Evolutionary conservation across 2,329 filamentous ascomycete species (phyloP).

Genomic region (Boeremia lycopersici): DNA sequence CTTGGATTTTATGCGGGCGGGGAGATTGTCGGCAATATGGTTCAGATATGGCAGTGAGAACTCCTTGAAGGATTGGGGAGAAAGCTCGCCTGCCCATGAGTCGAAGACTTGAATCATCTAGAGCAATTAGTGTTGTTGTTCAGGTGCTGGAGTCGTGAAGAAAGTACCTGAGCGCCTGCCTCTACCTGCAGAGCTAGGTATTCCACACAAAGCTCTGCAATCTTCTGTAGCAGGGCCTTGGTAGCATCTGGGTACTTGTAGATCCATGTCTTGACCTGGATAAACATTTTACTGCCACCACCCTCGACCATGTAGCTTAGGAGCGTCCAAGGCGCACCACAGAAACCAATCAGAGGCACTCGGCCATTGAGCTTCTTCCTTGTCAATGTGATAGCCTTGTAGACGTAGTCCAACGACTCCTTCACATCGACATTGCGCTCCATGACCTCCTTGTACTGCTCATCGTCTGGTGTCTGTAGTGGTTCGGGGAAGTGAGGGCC

Average conservation of each 20-base stretch:
- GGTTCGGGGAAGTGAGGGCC: conserved; percentile 93
- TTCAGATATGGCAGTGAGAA: conserved; percentile 87
- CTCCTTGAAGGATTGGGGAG: conserved; percentile 78
- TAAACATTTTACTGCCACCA: conserved; percentile 92
- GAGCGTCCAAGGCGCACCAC: conserved; percentile 94
- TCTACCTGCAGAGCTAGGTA: conserved; percentile 90
- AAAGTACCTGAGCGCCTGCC: conserved; percentile 80
- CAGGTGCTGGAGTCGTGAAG: no score
- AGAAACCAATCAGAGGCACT: conserved; percentile 95
- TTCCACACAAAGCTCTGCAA: conserved; percentile 92
- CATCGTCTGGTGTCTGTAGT: conserved; percentile 77
- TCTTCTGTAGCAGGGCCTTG: conserved; percentile 84
- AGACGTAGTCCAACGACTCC: conserved; percentile 88
- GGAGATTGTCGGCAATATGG: conserved; percentile 82
- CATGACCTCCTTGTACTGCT: conserved; percentile 81
- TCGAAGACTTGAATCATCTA: conserved; percentile 95
- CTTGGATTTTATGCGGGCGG: conserved; percentile 73
- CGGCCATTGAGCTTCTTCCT: conserved; percentile 84
- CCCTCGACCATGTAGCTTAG: conserved; percentile 99
- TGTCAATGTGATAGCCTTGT: conserved; percentile 91
- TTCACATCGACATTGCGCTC: conserved; percentile 81
- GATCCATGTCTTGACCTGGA: conserved; percentile 94
- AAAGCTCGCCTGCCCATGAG: conserved; percentile 95
- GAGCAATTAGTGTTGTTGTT: conserved; percentile 20
- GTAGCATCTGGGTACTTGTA: conserved; percentile 84